Conservation (phyloP, 2,329 filamentous ascomycete genomes). For the Colletotrichum tabaci region DNA sequence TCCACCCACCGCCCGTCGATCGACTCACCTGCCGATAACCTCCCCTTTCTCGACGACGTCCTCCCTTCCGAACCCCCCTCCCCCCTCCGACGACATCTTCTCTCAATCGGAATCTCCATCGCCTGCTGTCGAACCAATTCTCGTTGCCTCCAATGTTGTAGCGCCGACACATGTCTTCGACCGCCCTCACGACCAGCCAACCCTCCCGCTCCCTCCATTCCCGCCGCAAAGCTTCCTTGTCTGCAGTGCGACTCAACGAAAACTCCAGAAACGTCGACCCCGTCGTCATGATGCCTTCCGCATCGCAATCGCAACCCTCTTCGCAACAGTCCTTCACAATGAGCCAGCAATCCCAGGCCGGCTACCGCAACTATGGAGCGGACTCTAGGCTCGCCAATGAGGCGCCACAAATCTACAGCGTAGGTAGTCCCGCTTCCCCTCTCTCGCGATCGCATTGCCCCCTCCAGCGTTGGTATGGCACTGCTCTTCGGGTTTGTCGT, state of each 20-base stretch:
- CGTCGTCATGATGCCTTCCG: conserved; percentile 53
- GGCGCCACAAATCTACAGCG: conserved; percentile 74
- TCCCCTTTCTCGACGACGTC: neutral
- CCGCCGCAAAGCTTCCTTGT: conserved; percentile 37
- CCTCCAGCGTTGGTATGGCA: neutral
- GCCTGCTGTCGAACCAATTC: conserved; percentile 1
- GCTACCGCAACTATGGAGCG: conserved; percentile 57
- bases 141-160: conserved; percentile 36
- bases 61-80: conserved; percentile 12
- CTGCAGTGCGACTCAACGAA: conserved; percentile 11
- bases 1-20: neutral
- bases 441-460: conserved; percentile 5
- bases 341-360: conserved; percentile 67
- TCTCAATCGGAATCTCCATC: conserved; percentile 18
- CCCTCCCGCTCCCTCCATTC: conserved; percentile 35
- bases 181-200: conserved; percentile 30
- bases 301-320: conserved; percentile 64
- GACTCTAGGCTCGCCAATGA: conserved; percentile 55
- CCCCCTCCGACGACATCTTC: neutral
- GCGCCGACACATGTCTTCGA: conserved; percentile 42
- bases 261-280: conserved; percentile 11
- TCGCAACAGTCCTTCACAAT: conserved; percentile 71
- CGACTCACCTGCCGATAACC: neutral
- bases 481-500: neutral
- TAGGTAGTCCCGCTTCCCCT: conserved; percentile 51